Conservation (phyloP, 176 grass and related monocot genomes). For the Melocanna baccifera region DNA sequence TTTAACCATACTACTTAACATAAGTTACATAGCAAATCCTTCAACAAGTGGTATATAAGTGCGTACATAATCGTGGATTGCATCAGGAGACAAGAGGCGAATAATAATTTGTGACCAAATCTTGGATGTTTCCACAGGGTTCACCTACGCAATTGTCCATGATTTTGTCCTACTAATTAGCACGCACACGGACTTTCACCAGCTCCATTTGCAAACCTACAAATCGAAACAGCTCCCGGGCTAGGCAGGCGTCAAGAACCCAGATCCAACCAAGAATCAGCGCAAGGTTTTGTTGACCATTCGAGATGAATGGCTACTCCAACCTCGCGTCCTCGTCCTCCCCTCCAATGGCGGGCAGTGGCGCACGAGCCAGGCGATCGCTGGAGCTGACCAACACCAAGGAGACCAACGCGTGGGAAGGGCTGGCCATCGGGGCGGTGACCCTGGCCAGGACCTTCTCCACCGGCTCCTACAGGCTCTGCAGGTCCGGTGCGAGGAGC, state of each 20-base stretch:
- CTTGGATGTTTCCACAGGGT: conserved; percentile 50
- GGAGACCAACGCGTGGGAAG: conserved; percentile 49
- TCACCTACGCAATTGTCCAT: conserved; percentile 41
- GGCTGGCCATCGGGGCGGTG: conserved; percentile 41
- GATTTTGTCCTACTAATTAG: conserved; percentile 17
- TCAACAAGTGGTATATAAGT: neutral
- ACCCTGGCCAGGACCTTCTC: conserved; percentile 56
- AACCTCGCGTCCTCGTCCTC: conserved; percentile 20
- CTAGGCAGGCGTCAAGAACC: neutral
- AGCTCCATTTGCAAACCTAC: conserved; percentile 22
- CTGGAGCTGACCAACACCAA: conserved; percentile 53
- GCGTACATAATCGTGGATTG: neutral
- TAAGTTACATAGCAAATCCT: neutral
- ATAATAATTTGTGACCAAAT: conserved; percentile 29
- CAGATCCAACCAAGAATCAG: conserved; percentile 30
- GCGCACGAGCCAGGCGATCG: conserved; percentile 31
- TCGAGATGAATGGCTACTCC: conserved; percentile 52
- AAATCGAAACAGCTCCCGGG: neutral
- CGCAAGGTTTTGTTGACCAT: neutral
- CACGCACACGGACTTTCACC: neutral
- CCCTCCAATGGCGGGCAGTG: neutral
- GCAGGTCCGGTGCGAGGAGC: conserved; percentile 22
- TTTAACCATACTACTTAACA: neutral
- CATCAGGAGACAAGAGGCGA: conserved; percentile 20
- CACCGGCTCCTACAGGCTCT: conserved; percentile 49